Percentiles rank a stretch among this genome's conserved stretches.
Evolutionary conservation across 371 early-diverging fungal genomes (phyloP).

Genomic region (Dentiscutata heterogama): DNA sequence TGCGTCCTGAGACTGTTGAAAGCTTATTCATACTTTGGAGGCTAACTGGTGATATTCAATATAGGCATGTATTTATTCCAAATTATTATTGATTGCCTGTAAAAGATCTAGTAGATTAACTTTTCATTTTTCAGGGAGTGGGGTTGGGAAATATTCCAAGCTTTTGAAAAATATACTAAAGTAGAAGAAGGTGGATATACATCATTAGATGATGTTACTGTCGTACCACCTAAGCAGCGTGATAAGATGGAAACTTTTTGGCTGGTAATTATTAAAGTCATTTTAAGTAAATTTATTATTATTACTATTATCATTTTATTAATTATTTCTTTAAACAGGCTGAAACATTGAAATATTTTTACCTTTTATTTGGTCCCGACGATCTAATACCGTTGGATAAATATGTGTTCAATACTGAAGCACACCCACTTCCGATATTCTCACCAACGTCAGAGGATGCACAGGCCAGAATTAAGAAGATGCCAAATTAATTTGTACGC

Average conservation of each 20-base stretch:
- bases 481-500: too few species aligned
- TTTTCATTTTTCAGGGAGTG: constrained; percentile 72
- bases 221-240: constrained; percentile 58
- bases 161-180: constrained; percentile 83
- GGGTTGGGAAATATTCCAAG: constrained; percentile 91
- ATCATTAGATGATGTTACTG: constrained; percentile 77
- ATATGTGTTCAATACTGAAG: constrained; percentile 91
- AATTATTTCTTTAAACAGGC: constrained; percentile 60
- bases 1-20: constrained; percentile 93
- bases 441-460: constrained; percentile 47
- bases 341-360: constrained; percentile 96
- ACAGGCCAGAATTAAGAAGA: too few species aligned
- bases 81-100: not conserved
- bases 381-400: constrained; percentile 80
- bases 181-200: constrained; percentile 81
- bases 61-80: constrained; percentile 58
- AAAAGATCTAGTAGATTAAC: not conserved
- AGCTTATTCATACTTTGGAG: constrained; percentile 87
- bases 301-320: not conserved
- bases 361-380: constrained; percentile 82
- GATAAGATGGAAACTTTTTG: constrained; percentile 87
- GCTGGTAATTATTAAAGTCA: constrained; percentile 52
- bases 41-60: constrained; percentile 83
- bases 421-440: constrained; percentile 84
- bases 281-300: not conserved